Base-by-base conservation (phyloP, 805 yeast species). In the Suhomyces sp. region DNA sequence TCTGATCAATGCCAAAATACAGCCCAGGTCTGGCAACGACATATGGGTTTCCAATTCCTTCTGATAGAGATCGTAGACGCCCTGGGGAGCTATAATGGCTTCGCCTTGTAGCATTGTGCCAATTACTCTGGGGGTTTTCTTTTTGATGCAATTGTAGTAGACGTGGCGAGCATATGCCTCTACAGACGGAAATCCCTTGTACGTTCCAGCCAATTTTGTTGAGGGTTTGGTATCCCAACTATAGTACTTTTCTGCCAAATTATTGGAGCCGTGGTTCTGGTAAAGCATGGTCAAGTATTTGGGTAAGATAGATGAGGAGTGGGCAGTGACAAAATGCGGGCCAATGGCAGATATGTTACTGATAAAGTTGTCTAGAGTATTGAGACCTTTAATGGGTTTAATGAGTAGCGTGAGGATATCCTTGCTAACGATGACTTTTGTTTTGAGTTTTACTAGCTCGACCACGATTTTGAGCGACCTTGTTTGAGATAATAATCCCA, bases 1-100 rank as follows among this genome's bases (percentile, higher is more conserved):
- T 1, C 71, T 62, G 27, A 86, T 71, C 22, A 86, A 66, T 0
- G 84, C 78, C 2, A 68, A 35, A 12, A 75, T 50, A 48, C 76
- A 68, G 3, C 56, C 56, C 25, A 65, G 71, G 50, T 68, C 69
- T 1, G 75, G 73, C 3, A 46, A 24, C 10, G 58, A 17, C 3
- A 55, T 43, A 10, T 44, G 39, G 19, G 52, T 53, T 6, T 52
- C 41, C 2, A 72, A 53, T 45, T 72, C 74, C 8, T 47, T 27
- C 25, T 59, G 50, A 59, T 72, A 75, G 7, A 73, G 35, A 1
- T 56, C 29, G 52, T 64, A 73, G 2, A 74, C 53, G 2, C 60
- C 52, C 12, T 57, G 59, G 0, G 76, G 73, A n/a, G 64, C 57
- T 15, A 58, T 53, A 7, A 53, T 51, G 13, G 64, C 69, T 53